Evolutionary conservation across 1,139 yeast genomes (phyloP).

Genomic region (Eremothecium gossypii): DNA sequence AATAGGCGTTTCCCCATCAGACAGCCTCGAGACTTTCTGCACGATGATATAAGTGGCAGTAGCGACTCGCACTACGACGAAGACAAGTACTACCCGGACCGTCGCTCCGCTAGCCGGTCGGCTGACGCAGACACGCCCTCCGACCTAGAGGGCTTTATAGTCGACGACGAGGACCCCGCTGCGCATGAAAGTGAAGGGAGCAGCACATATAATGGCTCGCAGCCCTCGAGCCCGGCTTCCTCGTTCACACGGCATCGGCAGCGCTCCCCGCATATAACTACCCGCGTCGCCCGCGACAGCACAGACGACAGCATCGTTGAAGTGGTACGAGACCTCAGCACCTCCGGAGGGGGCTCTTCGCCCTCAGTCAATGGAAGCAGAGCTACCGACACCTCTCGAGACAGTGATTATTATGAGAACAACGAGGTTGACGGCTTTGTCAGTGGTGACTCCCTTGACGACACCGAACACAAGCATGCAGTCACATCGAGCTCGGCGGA

Average conservation of each 20-base stretch:
- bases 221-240: not conserved
- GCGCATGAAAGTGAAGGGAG: conserved; percentile 7
- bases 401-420: conserved; percentile 20
- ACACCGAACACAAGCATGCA: conserved; percentile 8
- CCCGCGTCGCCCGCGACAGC: conserved; percentile 4
- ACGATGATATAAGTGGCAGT: conserved; percentile 8
- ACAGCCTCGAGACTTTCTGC: conserved; percentile 3
- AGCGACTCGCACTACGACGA: conserved; percentile 9
- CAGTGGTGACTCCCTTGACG: conserved; percentile 23
- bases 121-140: conserved; percentile 11
- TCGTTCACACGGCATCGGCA: not conserved
- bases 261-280: not conserved
- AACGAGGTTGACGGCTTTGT: conserved; percentile 20
- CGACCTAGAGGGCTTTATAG: conserved; percentile 20
- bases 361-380: conserved; percentile 3
- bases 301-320: conserved; percentile 1
- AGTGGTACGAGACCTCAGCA: not conserved
- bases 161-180: conserved; percentile 14
- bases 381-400: too few species aligned
- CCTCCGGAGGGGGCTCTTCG: conserved; percentile 2
- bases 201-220: not conserved
- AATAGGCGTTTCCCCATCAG: conserved; percentile 6
- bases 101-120: not conserved
- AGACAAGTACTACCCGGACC: conserved; percentile 6
- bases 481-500: conserved; percentile 5